Percentiles rank a stretch among this genome's conserved stretches.
Conservation (phyloP, 2,329 filamentous ascomycete genomes). For the Microthyrium microscopicum region DNA sequence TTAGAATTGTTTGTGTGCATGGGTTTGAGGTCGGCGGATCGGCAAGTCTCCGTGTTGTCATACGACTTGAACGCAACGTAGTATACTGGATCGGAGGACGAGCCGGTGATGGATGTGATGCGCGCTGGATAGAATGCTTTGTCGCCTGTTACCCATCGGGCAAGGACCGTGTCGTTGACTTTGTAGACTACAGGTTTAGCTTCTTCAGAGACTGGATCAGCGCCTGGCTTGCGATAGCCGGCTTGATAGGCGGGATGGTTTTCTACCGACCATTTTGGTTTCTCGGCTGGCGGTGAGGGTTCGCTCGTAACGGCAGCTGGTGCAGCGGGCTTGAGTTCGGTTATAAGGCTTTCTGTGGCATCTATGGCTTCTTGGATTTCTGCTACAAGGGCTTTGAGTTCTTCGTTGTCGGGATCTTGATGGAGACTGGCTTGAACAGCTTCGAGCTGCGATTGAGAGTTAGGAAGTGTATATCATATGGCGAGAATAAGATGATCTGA, state of each 20-base stretch:
- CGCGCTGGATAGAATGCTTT: slow-evolving; percentile 80
- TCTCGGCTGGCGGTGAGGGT: slow-evolving; percentile 24
- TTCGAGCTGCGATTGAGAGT: slow-evolving; percentile 52
- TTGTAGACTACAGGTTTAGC: slow-evolving; percentile 44
- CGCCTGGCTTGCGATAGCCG: slow-evolving; percentile 31
- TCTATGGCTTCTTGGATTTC: slow-evolving; percentile 72
- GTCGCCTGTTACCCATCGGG: slow-evolving; percentile 82
- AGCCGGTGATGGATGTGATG: slow-evolving; percentile 88
- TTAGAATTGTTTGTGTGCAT: slow-evolving; percentile 31
- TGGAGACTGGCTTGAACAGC: slow-evolving; percentile 59
- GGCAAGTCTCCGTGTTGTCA: slow-evolving; percentile 59
- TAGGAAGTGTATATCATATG: neutral
- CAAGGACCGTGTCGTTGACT: slow-evolving; percentile 79
- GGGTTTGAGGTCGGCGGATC: slow-evolving; percentile 61
- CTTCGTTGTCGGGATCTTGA: slow-evolving; percentile 63
- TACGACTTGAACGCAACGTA: slow-evolving; percentile 93
- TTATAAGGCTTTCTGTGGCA: slow-evolving; percentile 63
- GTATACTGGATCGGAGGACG: slow-evolving; percentile 78
- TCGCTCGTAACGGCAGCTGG: slow-evolving; percentile 23
- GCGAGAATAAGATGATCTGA: slow-evolving; percentile 15
- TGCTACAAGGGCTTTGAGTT: slow-evolving; percentile 58
- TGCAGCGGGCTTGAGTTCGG: slow-evolving; percentile 53
- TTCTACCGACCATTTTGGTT: slow-evolving; percentile 58
- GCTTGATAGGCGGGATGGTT: slow-evolving; percentile 64
- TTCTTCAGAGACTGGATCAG: slow-evolving; percentile 17